phyloP scores from a whole-genome alignment of 805 yeast species.

The Saccharomycopsis lassenensis region DNA sequence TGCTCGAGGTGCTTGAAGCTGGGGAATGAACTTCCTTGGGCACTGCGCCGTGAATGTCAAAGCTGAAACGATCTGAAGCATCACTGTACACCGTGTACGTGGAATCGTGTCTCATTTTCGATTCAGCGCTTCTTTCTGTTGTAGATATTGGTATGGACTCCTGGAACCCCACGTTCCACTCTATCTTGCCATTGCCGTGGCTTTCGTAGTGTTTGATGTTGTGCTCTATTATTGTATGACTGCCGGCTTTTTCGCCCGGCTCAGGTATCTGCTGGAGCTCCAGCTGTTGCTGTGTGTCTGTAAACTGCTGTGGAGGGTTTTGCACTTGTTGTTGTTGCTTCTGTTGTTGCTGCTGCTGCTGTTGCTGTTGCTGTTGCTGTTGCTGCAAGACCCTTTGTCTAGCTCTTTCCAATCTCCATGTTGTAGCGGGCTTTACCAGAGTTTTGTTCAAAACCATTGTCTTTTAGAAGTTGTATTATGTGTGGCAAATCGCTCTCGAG shows the following conservation, averaged over 20 bases:
- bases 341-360: not conserved
- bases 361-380: slow-evolving; percentile 7
- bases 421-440: slow-evolving; percentile 15
- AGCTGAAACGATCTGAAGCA: slow-evolving; percentile 14
- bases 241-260: no score
- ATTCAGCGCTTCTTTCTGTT: slow-evolving; percentile 5
- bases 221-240: no score
- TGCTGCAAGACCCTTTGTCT: slow-evolving; percentile 14
- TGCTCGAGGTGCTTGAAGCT: slow-evolving; percentile 7
- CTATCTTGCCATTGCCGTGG: not conserved
- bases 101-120: slow-evolving; percentile 6
- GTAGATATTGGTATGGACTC: not conserved
- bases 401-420: slow-evolving; percentile 18
- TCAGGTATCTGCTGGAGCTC: no score
- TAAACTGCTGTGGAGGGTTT: not conserved
- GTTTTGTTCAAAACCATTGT: slow-evolving; percentile 3
- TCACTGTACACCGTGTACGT: slow-evolving; percentile 14
- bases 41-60: slow-evolving; percentile 5
- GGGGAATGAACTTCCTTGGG: slow-evolving; percentile 2
- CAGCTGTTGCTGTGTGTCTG: not conserved
- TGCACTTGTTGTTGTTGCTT: slow-evolving; percentile 1
- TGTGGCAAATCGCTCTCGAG: no score
- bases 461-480: no score
- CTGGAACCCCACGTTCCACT: not conserved
- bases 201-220: not conserved